These are phyloP conservation scores for Rhizophora apiculata DNA, from an alignment of 345 rosid species.

Conservation along the genomic window DNA sequence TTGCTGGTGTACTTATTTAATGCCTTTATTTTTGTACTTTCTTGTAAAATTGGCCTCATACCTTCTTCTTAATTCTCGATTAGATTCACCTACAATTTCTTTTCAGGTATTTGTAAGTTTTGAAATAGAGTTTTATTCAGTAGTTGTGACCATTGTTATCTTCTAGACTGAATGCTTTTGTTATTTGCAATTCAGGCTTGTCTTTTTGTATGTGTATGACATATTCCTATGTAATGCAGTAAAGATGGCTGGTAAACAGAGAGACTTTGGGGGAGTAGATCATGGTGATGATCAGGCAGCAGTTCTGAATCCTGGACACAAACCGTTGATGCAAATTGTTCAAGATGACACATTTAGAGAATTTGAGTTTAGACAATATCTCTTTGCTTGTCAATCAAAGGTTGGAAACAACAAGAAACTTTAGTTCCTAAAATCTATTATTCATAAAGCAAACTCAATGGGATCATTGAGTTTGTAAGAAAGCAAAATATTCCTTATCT, in stretches of 20 bases:
- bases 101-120: neutral
- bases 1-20: neutral
- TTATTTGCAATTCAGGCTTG: slow-evolving; percentile 6
- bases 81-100: neutral
- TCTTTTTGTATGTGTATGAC: neutral
- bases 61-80: no score
- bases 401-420: slow-evolving; percentile 38
- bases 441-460: neutral
- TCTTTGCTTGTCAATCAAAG: slow-evolving; percentile 89
- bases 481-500: neutral
- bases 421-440: slow-evolving; percentile 13
- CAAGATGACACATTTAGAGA: slow-evolving; percentile 93
- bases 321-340: slow-evolving; percentile 68
- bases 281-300: slow-evolving; percentile 87
- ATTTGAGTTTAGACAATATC: slow-evolving; percentile 92
- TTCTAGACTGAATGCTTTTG: neutral
- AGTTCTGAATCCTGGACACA: slow-evolving; percentile 70
- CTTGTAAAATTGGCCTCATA: neutral
- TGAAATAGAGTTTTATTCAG: neutral
- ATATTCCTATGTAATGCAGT: slow-evolving; percentile 45
- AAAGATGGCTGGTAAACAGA: slow-evolving; percentile 60
- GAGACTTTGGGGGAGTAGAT: slow-evolving; percentile 90
- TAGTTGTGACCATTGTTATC: neutral
- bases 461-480: slow-evolving; percentile 1
- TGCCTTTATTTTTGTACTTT: neutral